Percentiles rank a stretch among this genome's conserved stretches.
These are phyloP conservation scores for Funneliformis caledonium DNA, from an alignment of 371 early-diverging fungal genomes.

Conservation along the genomic window DNA sequence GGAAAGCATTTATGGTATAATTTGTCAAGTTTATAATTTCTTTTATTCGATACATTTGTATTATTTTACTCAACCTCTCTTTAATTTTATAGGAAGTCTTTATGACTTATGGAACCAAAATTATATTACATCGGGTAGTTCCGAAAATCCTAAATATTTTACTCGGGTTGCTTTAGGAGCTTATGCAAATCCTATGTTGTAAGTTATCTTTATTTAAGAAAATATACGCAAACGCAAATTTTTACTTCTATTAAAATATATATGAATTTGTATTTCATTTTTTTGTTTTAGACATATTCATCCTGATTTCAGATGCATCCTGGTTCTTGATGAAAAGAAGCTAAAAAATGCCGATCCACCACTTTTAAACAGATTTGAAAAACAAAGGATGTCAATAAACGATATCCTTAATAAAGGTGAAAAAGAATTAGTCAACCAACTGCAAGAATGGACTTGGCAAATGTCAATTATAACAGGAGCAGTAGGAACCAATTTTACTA, in stretches of 20 bases:
- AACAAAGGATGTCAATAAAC: constrained; percentile 29
- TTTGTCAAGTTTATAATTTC: no score
- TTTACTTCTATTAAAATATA: no score
- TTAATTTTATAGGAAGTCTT: constrained; percentile 30
- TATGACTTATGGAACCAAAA: constrained; percentile 42
- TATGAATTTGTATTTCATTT: no score
- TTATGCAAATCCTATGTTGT: constrained; percentile 40
- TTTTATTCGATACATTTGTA: no score
- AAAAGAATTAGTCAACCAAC: background rate
- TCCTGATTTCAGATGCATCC: constrained; percentile 31
- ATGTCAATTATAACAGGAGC: background rate
- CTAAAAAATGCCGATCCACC: constrained; percentile 30
- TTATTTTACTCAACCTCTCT: no score
- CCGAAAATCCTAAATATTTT: constrained; percentile 37
- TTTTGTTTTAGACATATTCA: no score
- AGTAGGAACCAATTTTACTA: background rate
- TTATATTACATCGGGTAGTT: constrained; percentile 24
- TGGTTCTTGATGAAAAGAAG: constrained; percentile 31
- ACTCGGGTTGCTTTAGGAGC: constrained; percentile 38
- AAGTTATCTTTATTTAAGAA: background rate
- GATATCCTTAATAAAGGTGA: background rate
- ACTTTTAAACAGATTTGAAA: constrained; percentile 33
- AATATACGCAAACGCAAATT: no score
- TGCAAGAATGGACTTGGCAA: constrained; percentile 4
- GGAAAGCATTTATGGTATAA: constrained; percentile 38